Evolutionary conservation across 192 early-diverging fungal genomes (phyloP).

Genomic region (Backusella parvicylindrica): DNA sequence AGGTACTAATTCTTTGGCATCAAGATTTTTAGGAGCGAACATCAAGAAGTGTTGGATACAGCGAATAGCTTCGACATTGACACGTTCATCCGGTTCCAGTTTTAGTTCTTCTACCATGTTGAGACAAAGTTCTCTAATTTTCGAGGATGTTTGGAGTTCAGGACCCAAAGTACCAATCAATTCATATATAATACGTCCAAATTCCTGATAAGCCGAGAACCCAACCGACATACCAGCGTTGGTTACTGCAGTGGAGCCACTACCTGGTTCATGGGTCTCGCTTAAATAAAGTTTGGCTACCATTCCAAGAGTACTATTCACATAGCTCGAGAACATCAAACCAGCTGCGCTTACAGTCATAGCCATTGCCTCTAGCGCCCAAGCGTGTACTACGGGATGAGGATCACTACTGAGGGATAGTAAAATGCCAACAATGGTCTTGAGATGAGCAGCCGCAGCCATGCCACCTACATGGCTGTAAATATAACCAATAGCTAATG

Average conservation of each 20-base stretch:
- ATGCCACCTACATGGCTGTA: constrained; percentile 88
- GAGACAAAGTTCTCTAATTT: constrained; percentile 76
- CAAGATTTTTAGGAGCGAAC: constrained; percentile 78
- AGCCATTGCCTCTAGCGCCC: constrained; percentile 85
- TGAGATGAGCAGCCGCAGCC: constrained; percentile 76
- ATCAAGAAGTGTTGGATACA: constrained; percentile 88
- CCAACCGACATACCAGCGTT: constrained; percentile 57
- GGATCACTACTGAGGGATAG: constrained; percentile 88
- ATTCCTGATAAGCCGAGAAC: constrained; percentile 61
- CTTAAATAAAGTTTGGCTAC: constrained; percentile 86
- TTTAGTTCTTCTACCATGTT: constrained; percentile 77
- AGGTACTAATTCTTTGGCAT: constrained; percentile 63
- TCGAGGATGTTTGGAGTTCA: constrained; percentile 72
- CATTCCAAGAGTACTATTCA: constrained; percentile 81
- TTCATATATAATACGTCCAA: constrained; percentile 88
- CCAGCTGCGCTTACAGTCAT: constrained; percentile 87
- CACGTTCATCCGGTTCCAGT: constrained; percentile 69
- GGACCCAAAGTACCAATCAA: constrained; percentile 90
- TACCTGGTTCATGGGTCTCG: constrained; percentile 77
- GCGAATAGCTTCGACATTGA: constrained; percentile 79
- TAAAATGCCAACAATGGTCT: constrained; percentile 86
- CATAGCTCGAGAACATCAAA: constrained; percentile 87
- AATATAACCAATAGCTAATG: constrained; percentile 85
- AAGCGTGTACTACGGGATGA: constrained; percentile 91
- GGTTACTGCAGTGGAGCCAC: constrained; percentile 60